Conservation (phyloP, 2,329 filamentous ascomycete genomes). For the Aphanoascus verrucosus region DNA sequence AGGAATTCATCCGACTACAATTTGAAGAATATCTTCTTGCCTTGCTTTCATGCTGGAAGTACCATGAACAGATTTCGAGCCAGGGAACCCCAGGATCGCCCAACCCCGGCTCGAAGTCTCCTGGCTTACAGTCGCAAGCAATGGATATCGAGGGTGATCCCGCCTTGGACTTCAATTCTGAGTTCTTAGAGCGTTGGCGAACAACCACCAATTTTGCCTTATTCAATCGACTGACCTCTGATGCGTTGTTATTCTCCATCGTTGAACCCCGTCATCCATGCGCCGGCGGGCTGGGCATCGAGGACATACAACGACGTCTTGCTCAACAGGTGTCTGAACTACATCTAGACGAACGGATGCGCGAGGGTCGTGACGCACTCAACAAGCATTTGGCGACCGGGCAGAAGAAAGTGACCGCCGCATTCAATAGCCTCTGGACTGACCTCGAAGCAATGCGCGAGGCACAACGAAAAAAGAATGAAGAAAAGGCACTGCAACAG, state of each 20-base stretch:
- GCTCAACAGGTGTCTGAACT: slow-evolving; percentile 88
- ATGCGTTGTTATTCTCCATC: slow-evolving; percentile 85
- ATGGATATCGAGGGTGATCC: slow-evolving; percentile 69
- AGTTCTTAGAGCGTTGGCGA: slow-evolving; percentile 82
- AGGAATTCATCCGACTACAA: slow-evolving; percentile 93
- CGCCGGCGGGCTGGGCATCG: slow-evolving; percentile 81
- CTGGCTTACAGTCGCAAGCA: slow-evolving; percentile 43
- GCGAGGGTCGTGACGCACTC: slow-evolving; percentile 69
- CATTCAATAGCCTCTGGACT: slow-evolving; percentile 79
- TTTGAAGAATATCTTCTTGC: slow-evolving; percentile 95
- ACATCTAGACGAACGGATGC: slow-evolving; percentile 82
- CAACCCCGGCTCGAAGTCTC: slow-evolving; percentile 26
- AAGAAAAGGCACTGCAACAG: slow-evolving; percentile 23
- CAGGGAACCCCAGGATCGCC: slow-evolving; percentile 14
- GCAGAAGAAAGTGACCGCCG: slow-evolving; percentile 72
- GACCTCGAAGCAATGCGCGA: slow-evolving; percentile 78
- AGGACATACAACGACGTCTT: slow-evolving; percentile 83
- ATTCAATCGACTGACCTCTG: slow-evolving; percentile 63
- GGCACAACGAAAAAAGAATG: slow-evolving; percentile 49
- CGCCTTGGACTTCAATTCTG: slow-evolving; percentile 65
- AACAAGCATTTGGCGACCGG: slow-evolving; percentile 84
- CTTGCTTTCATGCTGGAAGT: slow-evolving; percentile 79
- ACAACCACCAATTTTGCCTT: slow-evolving; percentile 84
- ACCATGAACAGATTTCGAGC: slow-evolving; percentile 53
- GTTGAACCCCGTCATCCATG: slow-evolving; percentile 88